phyloP scores from a whole-genome alignment of 2,329 filamentous ascomycete species.

The Aspergillus nomiae region DNA sequence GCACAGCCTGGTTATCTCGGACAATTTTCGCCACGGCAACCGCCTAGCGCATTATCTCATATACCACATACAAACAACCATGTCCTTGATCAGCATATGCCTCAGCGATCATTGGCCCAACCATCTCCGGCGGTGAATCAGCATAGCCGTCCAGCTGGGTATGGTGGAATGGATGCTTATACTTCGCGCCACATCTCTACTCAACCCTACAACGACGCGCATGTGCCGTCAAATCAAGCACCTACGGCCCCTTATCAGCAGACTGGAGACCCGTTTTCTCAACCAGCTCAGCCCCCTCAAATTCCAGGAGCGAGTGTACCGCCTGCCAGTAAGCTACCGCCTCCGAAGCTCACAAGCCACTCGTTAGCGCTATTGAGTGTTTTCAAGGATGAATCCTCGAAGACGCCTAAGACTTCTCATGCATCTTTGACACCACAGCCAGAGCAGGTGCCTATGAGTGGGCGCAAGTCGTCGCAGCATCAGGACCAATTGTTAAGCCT shows the following conservation, averaged over 20 bases:
- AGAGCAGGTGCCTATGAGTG: conserved; percentile 11
- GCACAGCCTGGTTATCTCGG: conserved; percentile 32
- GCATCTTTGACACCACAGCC: conserved; percentile 21
- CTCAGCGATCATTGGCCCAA: conserved; percentile 14
- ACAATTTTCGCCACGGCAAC: conserved; percentile 21
- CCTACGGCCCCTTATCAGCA: conserved; percentile 48
- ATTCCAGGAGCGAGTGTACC: conserved; percentile 52
- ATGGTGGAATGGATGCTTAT: conserved; percentile 24
- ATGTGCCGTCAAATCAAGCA: conserved; percentile 20
- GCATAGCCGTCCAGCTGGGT: conserved; percentile 21
- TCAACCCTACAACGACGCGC: conserved; percentile 22
- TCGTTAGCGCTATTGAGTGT: conserved; percentile 59
- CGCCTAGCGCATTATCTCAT: conserved; percentile 12
- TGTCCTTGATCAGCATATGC: conserved; percentile 9
- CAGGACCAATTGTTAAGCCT: conserved; percentile 41
- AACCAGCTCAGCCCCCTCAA: conserved; percentile 34
- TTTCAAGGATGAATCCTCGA: conserved; percentile 50
- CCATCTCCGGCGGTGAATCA: conserved; percentile 16
- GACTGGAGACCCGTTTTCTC: conserved; percentile 49
- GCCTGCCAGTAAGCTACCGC: conserved; percentile 59
- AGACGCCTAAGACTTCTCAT: conserved; percentile 27
- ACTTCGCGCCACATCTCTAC: conserved; percentile 25
- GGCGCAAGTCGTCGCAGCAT: conserved; percentile 36
- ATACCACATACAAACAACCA: conserved; percentile 12
- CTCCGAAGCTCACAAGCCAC: conserved; percentile 60